Percentiles rank a stretch among this genome's conserved stretches.
Evolutionary conservation across 345 rosid species (phyloP).

Genomic region (Adansonia digitata): DNA sequence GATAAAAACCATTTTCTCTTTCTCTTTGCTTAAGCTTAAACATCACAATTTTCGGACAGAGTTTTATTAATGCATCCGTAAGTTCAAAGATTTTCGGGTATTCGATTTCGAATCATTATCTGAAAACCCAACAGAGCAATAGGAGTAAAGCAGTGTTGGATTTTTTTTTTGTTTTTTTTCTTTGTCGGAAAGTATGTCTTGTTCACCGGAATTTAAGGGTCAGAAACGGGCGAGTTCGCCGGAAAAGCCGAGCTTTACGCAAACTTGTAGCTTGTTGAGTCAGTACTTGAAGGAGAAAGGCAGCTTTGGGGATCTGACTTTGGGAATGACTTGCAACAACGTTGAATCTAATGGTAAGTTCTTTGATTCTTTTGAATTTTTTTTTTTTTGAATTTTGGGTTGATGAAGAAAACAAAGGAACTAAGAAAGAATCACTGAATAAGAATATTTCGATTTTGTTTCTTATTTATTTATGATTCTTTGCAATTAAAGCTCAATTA

Average conservation of each 20-base stretch:
- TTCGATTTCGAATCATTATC: background rate
- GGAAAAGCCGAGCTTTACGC: constrained; percentile 53
- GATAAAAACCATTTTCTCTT: background rate
- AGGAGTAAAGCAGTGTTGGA: too few relatives aligned
- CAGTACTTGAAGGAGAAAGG: constrained; percentile 75
- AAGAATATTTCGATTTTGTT: background rate
- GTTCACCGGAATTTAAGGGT: constrained; percentile 32
- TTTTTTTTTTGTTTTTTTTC: background rate
- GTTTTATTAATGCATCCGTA: background rate
- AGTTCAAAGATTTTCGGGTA: background rate
- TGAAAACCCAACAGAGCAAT: background rate
- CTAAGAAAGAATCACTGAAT: background rate
- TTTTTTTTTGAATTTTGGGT: background rate
- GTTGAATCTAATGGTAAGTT: constrained; percentile 38
- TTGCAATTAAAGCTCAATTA: background rate
- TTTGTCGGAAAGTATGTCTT: constrained; percentile 47
- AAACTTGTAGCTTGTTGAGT: constrained; percentile 61
- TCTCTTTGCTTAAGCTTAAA: too few relatives aligned
- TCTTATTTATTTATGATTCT: background rate
- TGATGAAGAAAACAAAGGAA: background rate
- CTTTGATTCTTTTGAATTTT: background rate
- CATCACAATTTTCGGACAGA: too few relatives aligned
- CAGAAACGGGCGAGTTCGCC: constrained; percentile 27
- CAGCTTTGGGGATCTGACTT: constrained; percentile 61
- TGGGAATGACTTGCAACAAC: constrained; percentile 57